phyloP scores from a whole-genome alignment of 106 monocot genomes.

The Hemerocallis citrina region DNA sequence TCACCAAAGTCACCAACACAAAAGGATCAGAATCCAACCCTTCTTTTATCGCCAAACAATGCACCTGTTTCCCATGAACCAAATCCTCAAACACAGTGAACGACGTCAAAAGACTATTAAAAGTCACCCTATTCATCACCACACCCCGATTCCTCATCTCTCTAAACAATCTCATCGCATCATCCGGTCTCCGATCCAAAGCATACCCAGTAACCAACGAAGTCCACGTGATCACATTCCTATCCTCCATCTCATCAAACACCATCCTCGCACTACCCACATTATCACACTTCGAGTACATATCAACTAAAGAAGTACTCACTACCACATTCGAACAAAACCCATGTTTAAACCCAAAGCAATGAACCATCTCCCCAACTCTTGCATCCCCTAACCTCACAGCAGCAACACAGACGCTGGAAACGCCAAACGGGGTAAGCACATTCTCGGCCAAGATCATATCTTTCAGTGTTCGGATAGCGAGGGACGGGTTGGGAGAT shows the following conservation, averaged over 20 bases:
- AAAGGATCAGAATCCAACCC: slow-evolving; percentile 29
- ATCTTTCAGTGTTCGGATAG: slow-evolving; percentile 6
- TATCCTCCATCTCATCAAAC: slow-evolving; percentile 46
- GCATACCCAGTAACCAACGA: slow-evolving; percentile 40
- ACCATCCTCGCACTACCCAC: slow-evolving; percentile 21
- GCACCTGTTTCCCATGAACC: slow-evolving; percentile 37
- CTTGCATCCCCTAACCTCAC: background rate
- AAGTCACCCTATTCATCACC: slow-evolving; percentile 23
- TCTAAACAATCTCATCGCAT: slow-evolving; percentile 28
- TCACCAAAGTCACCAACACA: slow-evolving; percentile 21
- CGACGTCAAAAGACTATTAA: slow-evolving; percentile 34
- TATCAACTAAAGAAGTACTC: slow-evolving; percentile 35
- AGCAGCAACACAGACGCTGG: slow-evolving; percentile 23
- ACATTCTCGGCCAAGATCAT: slow-evolving; percentile 14
- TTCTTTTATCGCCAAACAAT: slow-evolving; percentile 26
- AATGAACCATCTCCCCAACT: slow-evolving; percentile 23
- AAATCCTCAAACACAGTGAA: slow-evolving; percentile 20
- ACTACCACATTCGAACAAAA: slow-evolving; percentile 30
- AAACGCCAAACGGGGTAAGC: slow-evolving; percentile 24
- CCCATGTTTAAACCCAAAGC: slow-evolving; percentile 24
- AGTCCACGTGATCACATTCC: slow-evolving; percentile 51
- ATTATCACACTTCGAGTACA: slow-evolving; percentile 33
- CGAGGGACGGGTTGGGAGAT: background rate
- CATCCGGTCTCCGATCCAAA: background rate
- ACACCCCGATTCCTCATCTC: slow-evolving; percentile 31